Percentiles rank a stretch among this genome's conserved stretches.
These are phyloP conservation scores for Aspergillus fischeri DNA, from an alignment of 2,329 filamentous ascomycete genomes.

Conservation along the genomic window DNA sequence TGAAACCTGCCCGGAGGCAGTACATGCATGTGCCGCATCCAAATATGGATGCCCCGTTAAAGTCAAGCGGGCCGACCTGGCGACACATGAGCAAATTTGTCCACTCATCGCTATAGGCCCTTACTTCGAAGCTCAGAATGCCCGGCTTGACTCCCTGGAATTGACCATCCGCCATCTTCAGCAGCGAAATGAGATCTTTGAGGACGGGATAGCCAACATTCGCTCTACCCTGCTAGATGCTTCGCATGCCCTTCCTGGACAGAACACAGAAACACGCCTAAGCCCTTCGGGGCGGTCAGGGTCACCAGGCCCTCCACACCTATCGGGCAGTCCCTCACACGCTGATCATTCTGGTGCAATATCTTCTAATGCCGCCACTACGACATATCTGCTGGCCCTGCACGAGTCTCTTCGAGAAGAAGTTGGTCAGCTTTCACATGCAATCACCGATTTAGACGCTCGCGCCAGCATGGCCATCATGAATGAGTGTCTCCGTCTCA, in stretches of 20 bases:
- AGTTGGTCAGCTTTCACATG: constrained; percentile 51
- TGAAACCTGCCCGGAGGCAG: constrained; percentile 34
- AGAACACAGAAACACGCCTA: constrained; percentile 11
- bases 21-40: constrained; percentile 35
- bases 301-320: constrained; percentile 5
- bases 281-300: constrained; percentile 2
- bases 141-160: constrained; percentile 42
- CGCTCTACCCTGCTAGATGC: constrained; percentile 35
- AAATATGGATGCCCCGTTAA: constrained; percentile 43
- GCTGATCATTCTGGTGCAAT: constrained; percentile 23
- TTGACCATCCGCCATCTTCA: constrained; percentile 42
- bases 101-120: constrained; percentile 47
- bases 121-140: constrained; percentile 42
- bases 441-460: constrained; percentile 57
- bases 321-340: constrained; percentile 13
- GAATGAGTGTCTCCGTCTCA: constrained; percentile 58
- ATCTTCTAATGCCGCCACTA: constrained; percentile 34
- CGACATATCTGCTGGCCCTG: constrained; percentile 57
- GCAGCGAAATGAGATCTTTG: constrained; percentile 45
- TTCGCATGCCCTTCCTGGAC: constrained; percentile 16
- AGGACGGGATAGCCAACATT: constrained; percentile 43
- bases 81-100: constrained; percentile 47
- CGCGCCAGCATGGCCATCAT: constrained; percentile 59
- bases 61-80: constrained; percentile 33
- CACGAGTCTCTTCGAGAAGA: constrained; percentile 60